These are phyloP conservation scores for Dioszegia hungarica DNA, from an alignment of 768 basidiomycete genomes.

Conservation along the genomic window DNA sequence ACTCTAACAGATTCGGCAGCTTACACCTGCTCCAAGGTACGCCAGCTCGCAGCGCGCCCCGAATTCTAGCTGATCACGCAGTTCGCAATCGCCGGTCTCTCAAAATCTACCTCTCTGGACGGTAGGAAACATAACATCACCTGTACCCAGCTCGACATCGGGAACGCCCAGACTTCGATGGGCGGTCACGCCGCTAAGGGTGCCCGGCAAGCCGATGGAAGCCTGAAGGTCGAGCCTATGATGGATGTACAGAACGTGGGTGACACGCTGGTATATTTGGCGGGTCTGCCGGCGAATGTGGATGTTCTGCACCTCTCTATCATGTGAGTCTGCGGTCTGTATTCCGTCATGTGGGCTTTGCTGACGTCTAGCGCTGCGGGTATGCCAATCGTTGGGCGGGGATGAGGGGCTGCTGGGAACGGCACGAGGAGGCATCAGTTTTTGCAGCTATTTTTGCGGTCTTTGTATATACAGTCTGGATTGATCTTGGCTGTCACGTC, in stretches of 20 bases:
- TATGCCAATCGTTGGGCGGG: constrained; percentile 47
- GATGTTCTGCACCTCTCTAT: constrained; percentile 68
- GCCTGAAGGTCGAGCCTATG: constrained; percentile 56
- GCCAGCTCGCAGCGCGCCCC: background rate
- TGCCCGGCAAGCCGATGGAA: constrained; percentile 66
- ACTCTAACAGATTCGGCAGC: constrained; percentile 49
- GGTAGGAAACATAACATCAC: constrained; percentile 69
- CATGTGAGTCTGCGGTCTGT: constrained; percentile 55
- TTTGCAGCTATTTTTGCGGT: too few species aligned
- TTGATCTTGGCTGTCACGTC: too few species aligned
- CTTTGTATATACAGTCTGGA: too few species aligned
- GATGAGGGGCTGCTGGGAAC: constrained; percentile 10
- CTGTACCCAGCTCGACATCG: constrained; percentile 77
- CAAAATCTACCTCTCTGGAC: constrained; percentile 71
- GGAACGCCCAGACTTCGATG: constrained; percentile 68
- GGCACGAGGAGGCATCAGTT: too few species aligned
- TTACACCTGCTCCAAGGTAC: constrained; percentile 66
- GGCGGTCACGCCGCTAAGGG: constrained; percentile 54
- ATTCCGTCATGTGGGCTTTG: background rate
- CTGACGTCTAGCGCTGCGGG: constrained; percentile 35
- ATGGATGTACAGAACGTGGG: constrained; percentile 72
- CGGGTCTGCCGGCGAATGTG: constrained; percentile 63
- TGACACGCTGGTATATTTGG: constrained; percentile 65
- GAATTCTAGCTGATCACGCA: background rate
- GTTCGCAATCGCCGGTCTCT: constrained; percentile 72